phyloP scores from a whole-genome alignment of 129 eudicot genomes.

The Solidago caesia region DNA sequence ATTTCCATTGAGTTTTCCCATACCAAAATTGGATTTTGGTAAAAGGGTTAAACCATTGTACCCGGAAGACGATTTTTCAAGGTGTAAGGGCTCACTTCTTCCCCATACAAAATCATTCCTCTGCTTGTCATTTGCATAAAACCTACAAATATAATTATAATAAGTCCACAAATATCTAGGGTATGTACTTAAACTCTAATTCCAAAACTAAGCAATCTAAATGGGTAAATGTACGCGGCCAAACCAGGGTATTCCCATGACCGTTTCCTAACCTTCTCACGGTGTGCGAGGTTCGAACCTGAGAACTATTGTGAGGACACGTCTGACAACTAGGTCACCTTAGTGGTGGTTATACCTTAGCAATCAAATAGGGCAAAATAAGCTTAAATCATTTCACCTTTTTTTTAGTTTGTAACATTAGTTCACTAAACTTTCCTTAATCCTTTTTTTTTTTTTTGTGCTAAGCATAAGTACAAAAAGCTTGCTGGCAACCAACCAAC shows the following conservation, averaged over 20 bases:
- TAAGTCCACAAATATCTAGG: slow-evolving; percentile 2
- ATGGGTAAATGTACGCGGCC: neutral
- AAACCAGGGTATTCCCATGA: neutral
- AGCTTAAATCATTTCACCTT: neutral
- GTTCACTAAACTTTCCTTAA: neutral
- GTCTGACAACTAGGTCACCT: too few relatives aligned
- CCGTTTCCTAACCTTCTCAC: neutral
- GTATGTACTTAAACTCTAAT: neutral
- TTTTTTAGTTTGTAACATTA: neutral
- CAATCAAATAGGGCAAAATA: too few relatives aligned
- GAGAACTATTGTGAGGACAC: too few relatives aligned
- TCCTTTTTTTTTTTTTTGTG: neutral
- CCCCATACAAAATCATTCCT: slow-evolving; percentile 55
- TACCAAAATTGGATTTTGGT: slow-evolving; percentile 30
- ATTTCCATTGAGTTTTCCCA: slow-evolving; percentile 36
- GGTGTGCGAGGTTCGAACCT: too few relatives aligned
- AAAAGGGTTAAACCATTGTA: slow-evolving; percentile 48
- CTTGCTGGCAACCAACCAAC: slow-evolving; percentile 29
- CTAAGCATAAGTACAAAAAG: slow-evolving; percentile 31
- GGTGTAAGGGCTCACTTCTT: slow-evolving; percentile 46
- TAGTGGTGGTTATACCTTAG: too few relatives aligned
- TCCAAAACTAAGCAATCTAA: neutral
- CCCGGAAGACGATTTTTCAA: slow-evolving; percentile 64
- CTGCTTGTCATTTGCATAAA: slow-evolving; percentile 65
- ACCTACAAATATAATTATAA: slow-evolving; percentile 43